Evolutionary conservation across 176 grass and related monocot genomes (phyloP), one percentile per base, ranked within the genome.

Genomic region (Triticum turgidum): DNA sequence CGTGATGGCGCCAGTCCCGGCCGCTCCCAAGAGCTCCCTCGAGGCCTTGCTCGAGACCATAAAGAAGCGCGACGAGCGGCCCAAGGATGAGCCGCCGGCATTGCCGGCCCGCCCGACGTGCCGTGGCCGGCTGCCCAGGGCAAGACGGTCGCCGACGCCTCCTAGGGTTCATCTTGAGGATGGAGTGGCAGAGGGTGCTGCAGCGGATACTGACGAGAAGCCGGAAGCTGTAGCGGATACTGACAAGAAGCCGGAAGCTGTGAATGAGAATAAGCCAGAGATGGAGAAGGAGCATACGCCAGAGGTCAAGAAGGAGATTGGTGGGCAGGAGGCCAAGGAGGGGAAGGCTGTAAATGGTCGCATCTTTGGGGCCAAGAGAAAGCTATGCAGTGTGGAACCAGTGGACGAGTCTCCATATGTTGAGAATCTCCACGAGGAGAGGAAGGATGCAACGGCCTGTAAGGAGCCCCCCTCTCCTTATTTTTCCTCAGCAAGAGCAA

Each of bases 11-110:
- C 82, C 92, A 37, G 78, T 67, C 20, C 49, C 69, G 14, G 84
- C 66, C 18, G 68, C 38, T 29, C 80, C 79, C 52, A 91, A 91
- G 86, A 99, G 97, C 89, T 99, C 97, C 62, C 90, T 99, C 20
- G 97, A 99, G 86, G 85, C 94, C n/a, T 91, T 99, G 97, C 89
- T 99, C 13, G 94, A 99, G 77, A 81, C 83, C 7, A 83, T 99
- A 54, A 89, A 85, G 83, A 89, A 96, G 79, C 89, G 94, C 2
- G 94, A 92, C 62, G 94, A 96, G 74, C 94, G 90, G 80, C 90
- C 92, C 18, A 92, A 87, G 80, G 97, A 96, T 83, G 79, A 81
- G 1, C 90, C 92, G 68, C 97, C 97, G 22, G 87, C 94, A 83
- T 93, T 99, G 83, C 97, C 97, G 24, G 82, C 92, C 72, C 90